Evolutionary conservation across 768 basidiomycete species (phyloP), one percentile per base, ranked within the genome.

Genomic region (Trametes coccinea): DNA sequence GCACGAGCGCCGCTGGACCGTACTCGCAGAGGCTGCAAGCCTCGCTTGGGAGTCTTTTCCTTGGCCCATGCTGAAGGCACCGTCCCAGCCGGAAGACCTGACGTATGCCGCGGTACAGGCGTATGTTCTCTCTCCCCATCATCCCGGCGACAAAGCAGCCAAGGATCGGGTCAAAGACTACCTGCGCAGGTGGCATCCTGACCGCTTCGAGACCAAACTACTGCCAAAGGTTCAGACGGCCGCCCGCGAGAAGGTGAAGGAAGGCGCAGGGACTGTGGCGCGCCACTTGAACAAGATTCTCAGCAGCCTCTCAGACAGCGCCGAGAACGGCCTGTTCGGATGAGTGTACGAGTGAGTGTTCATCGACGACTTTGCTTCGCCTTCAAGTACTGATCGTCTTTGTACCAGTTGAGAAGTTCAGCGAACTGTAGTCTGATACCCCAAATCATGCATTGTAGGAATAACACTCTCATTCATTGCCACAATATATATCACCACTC

Each of bases 101-200:
- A 85, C 84, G 4, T 75, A 78, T 4, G 65, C 72, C 3, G 81
- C 79, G 9, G 81, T 92, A 66, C 77, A 77, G 46, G 82, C 84
- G 34, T 91, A 90, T 65, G 79, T 91, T 68, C 75, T 83, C 58
- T 85, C 85, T 14, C 76, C 82, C 10, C 71, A 82, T 59, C 81
- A 84, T 63, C 83, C 86, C 0, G 77, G 78, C 58, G 84, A 85
- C 31, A 81, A 79, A 67, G 65, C 78, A 52, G 67, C 78, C 52
- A 89, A 88, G 75, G 90, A 92, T 66, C 84, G 89, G 13, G 79
- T 91, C 64, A 89, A 85, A 76, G 90, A 92, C 62, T 84, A 86
- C 56, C 80, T 93, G 66, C 81, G 83, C 72, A 76, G 80, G 64
- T 93, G 90, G 90, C 90, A 93, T 73, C 90, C 91, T 4, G 91